Evolutionary conservation across 129 eudicot species (phyloP), one percentile per base, ranked within the genome.

Genomic region (Silybum marianum): DNA sequence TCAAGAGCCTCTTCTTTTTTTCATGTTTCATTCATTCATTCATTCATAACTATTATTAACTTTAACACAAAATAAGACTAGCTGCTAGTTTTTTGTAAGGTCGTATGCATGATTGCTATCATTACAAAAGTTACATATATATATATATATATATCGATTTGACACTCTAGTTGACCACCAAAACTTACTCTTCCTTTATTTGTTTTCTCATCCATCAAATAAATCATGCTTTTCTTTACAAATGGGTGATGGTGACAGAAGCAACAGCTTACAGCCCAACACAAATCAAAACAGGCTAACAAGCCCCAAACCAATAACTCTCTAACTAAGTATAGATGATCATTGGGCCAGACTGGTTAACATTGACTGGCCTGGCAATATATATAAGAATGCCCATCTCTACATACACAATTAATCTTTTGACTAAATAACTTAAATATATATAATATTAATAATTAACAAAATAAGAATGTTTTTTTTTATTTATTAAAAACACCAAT

Each of bases 91-190:
- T 73, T 62, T 48, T 25, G 66, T 76, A 38, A 65, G 69, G 32
- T 42, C 63, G 46, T 67, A 79, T 58, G 63, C 63, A 54, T 54
- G 9, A 54, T 54, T 54, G 3, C 66, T 24, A 58, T 58, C 23
- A 58, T 51, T 51, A 51, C 8, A 48, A 48, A 51, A 51, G 63
- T 51, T 51, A 81, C 72, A 34, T 32, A 32, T 4, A 32, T 32
- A 82, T 13, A 77, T 54, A 13, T 58, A n/a, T 12, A 38, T 42
- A 75, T 42, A 34, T n/a, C 34, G 79, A 89, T 63, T 86, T 89
- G 84, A 86, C 85, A 89, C 40, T 48, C 62, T 65, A 86, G 89
- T 88, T 86, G 89, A 88, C 91, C 46, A 36, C 23, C 8, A 75
- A 7, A 32, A 24, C 39, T 72, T 23, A 22, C 19, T 32, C 51